A percentile compares a stretch with the other conserved stretches of the same genome.
Evolutionary conservation across 306 rosid genomes (phyloP).

Genomic region (Echinosophora koreensis): DNA sequence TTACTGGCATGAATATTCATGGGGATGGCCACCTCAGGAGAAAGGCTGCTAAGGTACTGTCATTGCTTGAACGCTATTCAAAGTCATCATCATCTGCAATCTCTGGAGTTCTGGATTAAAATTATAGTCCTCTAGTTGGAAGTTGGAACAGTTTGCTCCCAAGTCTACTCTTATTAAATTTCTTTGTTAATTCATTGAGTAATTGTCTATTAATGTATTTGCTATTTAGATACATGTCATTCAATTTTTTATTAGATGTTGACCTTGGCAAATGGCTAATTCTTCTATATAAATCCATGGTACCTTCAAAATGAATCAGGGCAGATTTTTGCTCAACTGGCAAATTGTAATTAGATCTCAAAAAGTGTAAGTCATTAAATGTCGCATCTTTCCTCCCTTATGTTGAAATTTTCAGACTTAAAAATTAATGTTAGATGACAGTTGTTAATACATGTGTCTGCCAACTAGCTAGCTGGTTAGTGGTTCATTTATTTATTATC

Average conservation of each 20-base stretch:
- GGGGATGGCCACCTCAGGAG: constrained; percentile 60
- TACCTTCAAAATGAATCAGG: neutral
- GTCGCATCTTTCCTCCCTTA: neutral
- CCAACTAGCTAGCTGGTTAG: constrained; percentile 8
- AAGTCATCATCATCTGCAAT: constrained; percentile 66
- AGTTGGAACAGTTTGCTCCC: constrained; percentile 3
- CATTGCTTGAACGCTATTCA: constrained; percentile 76
- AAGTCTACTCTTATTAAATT: neutral
- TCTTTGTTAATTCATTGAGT: neutral
- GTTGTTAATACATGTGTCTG: constrained; percentile 18
- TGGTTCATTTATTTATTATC: neutral
- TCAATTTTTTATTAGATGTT: neutral
- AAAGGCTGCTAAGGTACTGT: constrained; percentile 72
- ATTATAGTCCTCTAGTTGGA: constrained; percentile 19
- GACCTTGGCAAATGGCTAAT: neutral
- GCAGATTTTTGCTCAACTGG: neutral
- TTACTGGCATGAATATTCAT: constrained; percentile 60
- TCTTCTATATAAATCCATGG: neutral
- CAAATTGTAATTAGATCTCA: neutral
- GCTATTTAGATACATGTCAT: neutral
- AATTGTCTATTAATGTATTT: constrained; percentile 29
- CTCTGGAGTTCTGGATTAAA: constrained; percentile 57
- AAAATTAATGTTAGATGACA: constrained; percentile 21
- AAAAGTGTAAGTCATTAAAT: constrained; percentile 9
- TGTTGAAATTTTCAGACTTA: neutral